These are phyloP conservation scores for Primulina eburnea DNA, from an alignment of 257 asterid genomes.

Conservation along the genomic window DNA sequence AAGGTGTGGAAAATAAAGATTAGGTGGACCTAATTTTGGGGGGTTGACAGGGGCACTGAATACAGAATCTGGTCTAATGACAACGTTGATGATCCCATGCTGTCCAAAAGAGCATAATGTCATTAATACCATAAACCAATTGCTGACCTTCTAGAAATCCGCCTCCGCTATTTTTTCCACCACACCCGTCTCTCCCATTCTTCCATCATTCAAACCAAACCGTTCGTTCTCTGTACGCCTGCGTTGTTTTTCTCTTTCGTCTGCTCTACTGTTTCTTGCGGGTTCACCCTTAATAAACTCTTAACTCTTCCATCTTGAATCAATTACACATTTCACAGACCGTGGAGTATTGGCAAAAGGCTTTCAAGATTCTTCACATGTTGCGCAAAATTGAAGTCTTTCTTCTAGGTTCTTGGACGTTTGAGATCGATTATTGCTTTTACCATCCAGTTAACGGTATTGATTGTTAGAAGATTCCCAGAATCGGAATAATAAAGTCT, in stretches of 20 bases:
- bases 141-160: constrained; percentile 33
- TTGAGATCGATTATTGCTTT: not conserved
- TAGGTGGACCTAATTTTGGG: not conserved
- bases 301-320: not conserved
- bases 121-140: constrained; percentile 19
- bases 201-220: constrained; percentile 12
- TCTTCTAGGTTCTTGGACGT: constrained; percentile 8
- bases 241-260: not conserved
- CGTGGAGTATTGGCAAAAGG: constrained; percentile 1
- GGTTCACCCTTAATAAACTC: not conserved
- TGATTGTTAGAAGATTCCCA: constrained; percentile 4
- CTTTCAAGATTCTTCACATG: constrained; percentile 26
- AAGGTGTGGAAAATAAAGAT: no score
- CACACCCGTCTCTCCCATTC: not conserved
- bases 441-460: not conserved
- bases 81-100: not conserved
- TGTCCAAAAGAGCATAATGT: not conserved
- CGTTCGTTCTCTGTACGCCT: not conserved
- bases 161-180: not conserved
- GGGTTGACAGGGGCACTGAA: not conserved
- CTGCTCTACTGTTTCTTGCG: not conserved
- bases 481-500: constrained; percentile 2
- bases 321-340: not conserved
- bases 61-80: constrained; percentile 1
- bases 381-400: constrained; percentile 6